Evolutionary conservation across 352 stramenopile genomes (phyloP).

Genomic region (Phytophthora cactorum): DNA sequence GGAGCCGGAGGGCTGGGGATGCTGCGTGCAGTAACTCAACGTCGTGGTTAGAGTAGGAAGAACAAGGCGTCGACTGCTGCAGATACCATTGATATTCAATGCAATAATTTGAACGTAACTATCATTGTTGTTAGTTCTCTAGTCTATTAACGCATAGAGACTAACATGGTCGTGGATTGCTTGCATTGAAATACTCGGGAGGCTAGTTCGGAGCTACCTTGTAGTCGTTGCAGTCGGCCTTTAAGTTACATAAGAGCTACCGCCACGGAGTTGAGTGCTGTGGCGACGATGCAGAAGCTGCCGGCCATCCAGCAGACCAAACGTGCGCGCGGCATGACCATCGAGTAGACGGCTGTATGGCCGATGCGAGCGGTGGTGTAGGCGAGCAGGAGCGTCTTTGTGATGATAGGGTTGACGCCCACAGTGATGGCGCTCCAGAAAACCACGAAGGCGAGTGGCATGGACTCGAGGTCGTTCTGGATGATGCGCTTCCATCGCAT

Average conservation of each 20-base stretch:
- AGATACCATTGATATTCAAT: slow-evolving; percentile 10
- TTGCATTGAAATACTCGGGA: neutral
- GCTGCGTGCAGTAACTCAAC: slow-evolving; percentile 29
- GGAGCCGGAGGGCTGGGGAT: slow-evolving; percentile 27
- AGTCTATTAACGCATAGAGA: neutral
- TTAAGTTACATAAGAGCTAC: slow-evolving; percentile 17
- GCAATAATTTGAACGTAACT: neutral
- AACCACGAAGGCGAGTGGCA: slow-evolving; percentile 57
- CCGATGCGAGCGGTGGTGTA: slow-evolving; percentile 50
- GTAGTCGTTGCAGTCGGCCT: neutral
- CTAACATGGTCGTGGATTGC: too few relatives aligned
- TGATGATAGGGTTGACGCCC: slow-evolving; percentile 39
- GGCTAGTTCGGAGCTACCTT: too few relatives aligned
- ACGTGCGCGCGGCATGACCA: slow-evolving; percentile 36
- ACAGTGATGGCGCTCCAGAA: slow-evolving; percentile 49
- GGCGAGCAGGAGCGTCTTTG: slow-evolving; percentile 35
- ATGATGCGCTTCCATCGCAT: slow-evolving; percentile 67
- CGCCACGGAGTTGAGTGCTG: slow-evolving; percentile 6
- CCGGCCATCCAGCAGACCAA: slow-evolving; percentile 40
- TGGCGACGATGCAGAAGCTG: slow-evolving; percentile 30
- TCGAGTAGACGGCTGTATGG: slow-evolving; percentile 55
- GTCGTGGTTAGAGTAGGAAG: slow-evolving; percentile 23
- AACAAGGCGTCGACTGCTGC: slow-evolving; percentile 8
- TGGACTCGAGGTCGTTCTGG: slow-evolving; percentile 66
- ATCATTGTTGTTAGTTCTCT: neutral